Base-by-base conservation (phyloP, 202 grass and related monocot species). In the Setaria viridis region DNA sequence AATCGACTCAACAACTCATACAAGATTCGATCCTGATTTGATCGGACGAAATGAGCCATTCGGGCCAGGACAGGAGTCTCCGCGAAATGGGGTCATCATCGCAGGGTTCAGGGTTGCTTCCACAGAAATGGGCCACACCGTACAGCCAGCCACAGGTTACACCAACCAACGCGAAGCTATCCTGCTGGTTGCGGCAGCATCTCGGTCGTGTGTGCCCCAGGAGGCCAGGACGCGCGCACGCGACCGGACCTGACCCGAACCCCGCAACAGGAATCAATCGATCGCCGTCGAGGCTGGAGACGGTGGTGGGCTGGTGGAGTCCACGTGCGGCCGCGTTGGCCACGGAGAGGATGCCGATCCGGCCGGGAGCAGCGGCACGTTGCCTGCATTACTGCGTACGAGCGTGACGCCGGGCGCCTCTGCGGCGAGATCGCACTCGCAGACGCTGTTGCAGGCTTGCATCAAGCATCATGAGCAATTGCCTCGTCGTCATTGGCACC, bases 301-400 rank as follows among this genome's bases (percentile, higher is more conserved):
- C 2, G n/a, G 43, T 21, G 56, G 20, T 9, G 20, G 13, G 10
- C 4, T 42, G 54, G 34, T 21, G 59, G 58, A 20, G 17, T 55
- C 63, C 82, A 85, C 62, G 77, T 89, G 87, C 77, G 62, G 0
- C 46, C 70, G 82, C 77, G 82, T 54, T 50, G 82, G 82, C 77
- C 82, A 45, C 76, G 77, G n/a, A 11, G 87, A 66, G 33, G 50
- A 11, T 58, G 81, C 76, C 74, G 10, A 37, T 3, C 74, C 39
- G 48, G 2, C 53, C 13, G 87, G 68, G 76, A 34, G 81, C 87
- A 80, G 69, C 33, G 15, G 48, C 82, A 85, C 82, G 82, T 85
- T 80, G 75, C 67, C 74, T 4, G 37, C 37, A 39, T 39, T 2
- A 0, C 5, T 7, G 67, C 80, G 37, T 13, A 65, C 33, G 67